Evolutionary conservation across 2,329 filamentous ascomycete species (phyloP), one percentile per base, ranked within the genome.

Genomic region (Aspergillus vadensis): DNA sequence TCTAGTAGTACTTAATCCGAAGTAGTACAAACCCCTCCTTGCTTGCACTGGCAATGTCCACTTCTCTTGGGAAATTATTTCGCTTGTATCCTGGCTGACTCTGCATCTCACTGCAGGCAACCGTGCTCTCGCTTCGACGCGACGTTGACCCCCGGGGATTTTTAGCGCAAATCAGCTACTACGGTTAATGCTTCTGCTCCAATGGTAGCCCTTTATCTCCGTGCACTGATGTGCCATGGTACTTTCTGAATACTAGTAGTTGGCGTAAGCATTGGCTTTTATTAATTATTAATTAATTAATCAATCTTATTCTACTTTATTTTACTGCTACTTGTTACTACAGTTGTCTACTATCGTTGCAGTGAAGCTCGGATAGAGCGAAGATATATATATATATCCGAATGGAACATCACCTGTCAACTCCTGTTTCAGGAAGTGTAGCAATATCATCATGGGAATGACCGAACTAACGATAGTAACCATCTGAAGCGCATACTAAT

Each of bases 101-200:
- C 19, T 21, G 41, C 41, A 44, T 44, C 21, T 17, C 19, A 17
- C 17, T 44, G 47, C 47, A 50, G 27, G 47, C 47, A 50, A 19
- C 47, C 47, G 25, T 30, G 47, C 47, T 50, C 5, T 50, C 15
- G 47, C 25, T 27, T 50, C 25, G 47, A 50, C 25, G n/a, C 47
- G 47, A 50, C 25, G 47, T 27, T 30, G 15, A 30, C 25, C 5
- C 23, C 25, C 25, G 47, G 47, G n/a, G 25, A 32, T 19, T 44
- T 44, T 44, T 50, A 27, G 47, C 47, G 47, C 47, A 50, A 50
- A 32, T 32, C 47, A 50, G 15, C 47, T n/a, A 50, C 47, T 17
- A 32, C 47, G 15, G 25, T 30, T 27, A 8, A 12, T 49, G 27
- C 25, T 27, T 49, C 23, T 49, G 25, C 47, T 17, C 41, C 41